Percentiles rank a stretch among this genome's conserved stretches.
Conservation (phyloP, 257 asterid species). For the Fraxinus americana region DNA sequence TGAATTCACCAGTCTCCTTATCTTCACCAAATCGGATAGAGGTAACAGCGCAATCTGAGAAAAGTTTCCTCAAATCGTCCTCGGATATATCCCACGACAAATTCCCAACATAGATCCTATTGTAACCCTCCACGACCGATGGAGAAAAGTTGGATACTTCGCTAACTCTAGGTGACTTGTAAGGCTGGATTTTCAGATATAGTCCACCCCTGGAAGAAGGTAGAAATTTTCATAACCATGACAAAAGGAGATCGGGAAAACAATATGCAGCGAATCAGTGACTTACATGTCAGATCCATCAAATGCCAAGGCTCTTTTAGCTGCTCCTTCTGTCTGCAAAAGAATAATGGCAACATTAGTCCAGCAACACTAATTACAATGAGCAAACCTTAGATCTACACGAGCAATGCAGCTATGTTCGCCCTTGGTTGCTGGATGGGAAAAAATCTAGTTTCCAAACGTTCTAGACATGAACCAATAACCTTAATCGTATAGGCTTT, state of each 20-base stretch:
- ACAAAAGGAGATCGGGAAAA: not conserved
- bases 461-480: not conserved
- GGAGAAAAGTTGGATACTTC: constrained; percentile 67
- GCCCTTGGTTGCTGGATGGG: not conserved
- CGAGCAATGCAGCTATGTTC: not conserved
- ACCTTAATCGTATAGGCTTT: not conserved
- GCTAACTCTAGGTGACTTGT: constrained; percentile 53
- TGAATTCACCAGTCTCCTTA: constrained; percentile 83
- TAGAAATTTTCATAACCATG: not conserved
- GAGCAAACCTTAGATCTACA: not conserved
- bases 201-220: constrained; percentile 76
- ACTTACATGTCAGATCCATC: constrained; percentile 96
- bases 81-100: constrained; percentile 87
- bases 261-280: not conserved
- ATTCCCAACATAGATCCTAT: constrained; percentile 83
- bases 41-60: constrained; percentile 54
- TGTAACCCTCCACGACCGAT: constrained; percentile 67
- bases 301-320: constrained; percentile 85
- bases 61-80: constrained; percentile 64
- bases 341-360: constrained; percentile 20
- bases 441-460: not conserved
- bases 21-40: constrained; percentile 84
- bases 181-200: constrained; percentile 79
- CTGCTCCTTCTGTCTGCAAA: constrained; percentile 90
- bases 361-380: not conserved